Percentiles rank a stretch among this genome's conserved stretches.
These are phyloP conservation scores for Trapa bicornis DNA, from an alignment of 345 rosid genomes.

Conservation along the genomic window DNA sequence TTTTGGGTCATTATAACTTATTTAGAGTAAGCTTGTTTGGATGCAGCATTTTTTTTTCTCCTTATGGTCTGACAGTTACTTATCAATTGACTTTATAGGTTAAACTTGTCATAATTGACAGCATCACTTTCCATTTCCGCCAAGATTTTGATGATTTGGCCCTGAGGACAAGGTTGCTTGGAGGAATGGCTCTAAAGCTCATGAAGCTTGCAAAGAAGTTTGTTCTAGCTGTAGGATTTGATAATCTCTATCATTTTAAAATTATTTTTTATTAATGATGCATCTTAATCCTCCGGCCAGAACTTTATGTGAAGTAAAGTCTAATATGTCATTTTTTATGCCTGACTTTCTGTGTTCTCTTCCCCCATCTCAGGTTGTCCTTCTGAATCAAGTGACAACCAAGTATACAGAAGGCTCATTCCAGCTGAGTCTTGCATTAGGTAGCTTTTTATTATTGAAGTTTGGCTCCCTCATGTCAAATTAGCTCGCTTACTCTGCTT, in stretches of 20 bases:
- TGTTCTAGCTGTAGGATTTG: conserved; percentile 55
- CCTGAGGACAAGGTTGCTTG: conserved; percentile 63
- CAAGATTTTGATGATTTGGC: conserved; percentile 89
- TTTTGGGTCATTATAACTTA: neutral
- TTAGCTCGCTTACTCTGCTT: neutral
- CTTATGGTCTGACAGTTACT: neutral
- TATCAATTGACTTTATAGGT: conserved; percentile 35
- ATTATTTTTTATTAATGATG: neutral
- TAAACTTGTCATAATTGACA: conserved; percentile 63
- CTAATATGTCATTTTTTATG: neutral
- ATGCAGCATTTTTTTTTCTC: neutral
- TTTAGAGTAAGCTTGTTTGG: neutral
- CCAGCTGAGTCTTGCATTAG: conserved; percentile 77
- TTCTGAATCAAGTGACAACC: conserved; percentile 82
- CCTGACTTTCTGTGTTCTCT: neutral
- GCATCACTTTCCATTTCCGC: conserved; percentile 91
- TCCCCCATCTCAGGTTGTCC: conserved; percentile 42
- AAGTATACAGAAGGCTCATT: conserved; percentile 66
- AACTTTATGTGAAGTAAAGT: neutral
- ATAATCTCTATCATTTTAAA: neutral
- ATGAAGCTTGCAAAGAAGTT: conserved; percentile 79
- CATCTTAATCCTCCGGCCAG: neutral
- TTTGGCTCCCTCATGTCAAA: neutral
- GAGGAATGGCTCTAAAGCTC: conserved; percentile 75
- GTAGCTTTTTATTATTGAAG: conserved; percentile 22